Evolutionary conservation across 306 rosid species (phyloP).

Genomic region (Delonix regia): DNA sequence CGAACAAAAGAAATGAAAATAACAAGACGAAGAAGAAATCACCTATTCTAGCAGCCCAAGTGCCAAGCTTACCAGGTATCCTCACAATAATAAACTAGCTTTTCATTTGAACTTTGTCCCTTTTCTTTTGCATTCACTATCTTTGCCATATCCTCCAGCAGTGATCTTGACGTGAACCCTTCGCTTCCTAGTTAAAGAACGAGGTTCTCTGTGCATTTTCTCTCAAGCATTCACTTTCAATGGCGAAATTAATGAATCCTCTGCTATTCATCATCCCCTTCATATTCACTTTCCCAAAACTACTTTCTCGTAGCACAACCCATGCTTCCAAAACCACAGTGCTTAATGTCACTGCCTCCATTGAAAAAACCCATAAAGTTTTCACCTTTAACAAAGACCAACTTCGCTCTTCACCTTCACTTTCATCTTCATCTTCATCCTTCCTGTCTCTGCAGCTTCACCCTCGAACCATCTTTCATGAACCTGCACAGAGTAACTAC

Average conservation of each 20-base stretch:
- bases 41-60: background rate
- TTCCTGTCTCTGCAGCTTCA: conserved; percentile 38
- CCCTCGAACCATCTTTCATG: conserved; percentile 55
- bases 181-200: conserved; percentile 29
- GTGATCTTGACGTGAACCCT: conserved; percentile 49
- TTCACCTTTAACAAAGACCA: conserved; percentile 13
- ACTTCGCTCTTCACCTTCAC: background rate
- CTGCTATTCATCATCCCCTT: conserved; percentile 22
- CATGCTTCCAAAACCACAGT: conserved; percentile 40
- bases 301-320: conserved; percentile 45
- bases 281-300: conserved; percentile 19
- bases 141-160: conserved; percentile 29
- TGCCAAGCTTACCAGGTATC: conserved; percentile 18
- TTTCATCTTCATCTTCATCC: conserved; percentile 4
- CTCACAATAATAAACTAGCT: background rate
- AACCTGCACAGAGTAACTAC: conserved; percentile 45
- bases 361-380: conserved; percentile 32
- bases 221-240: background rate
- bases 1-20: background rate
- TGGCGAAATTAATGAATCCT: conserved; percentile 31
- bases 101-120: conserved; percentile 53
- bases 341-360: conserved; percentile 57
- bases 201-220: background rate
- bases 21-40: background rate
- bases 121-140: conserved; percentile 4